phyloP scores from a whole-genome alignment of 2,329 filamentous ascomycete species.

The Penicillium glabrum region DNA sequence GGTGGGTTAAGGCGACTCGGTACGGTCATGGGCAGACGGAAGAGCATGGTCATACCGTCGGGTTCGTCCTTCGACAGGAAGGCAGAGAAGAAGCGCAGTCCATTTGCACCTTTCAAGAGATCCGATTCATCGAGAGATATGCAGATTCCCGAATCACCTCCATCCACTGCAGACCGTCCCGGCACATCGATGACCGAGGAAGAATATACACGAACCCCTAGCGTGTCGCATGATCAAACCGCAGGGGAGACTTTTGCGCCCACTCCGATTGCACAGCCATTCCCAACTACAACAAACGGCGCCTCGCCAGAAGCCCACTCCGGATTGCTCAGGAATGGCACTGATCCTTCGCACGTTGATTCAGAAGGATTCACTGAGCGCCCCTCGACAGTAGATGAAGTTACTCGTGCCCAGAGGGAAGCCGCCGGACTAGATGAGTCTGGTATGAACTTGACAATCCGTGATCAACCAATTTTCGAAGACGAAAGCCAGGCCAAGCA shows the following conservation, averaged over 20 bases:
- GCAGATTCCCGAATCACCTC: slow-evolving; percentile 37
- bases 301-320: slow-evolving; percentile 15
- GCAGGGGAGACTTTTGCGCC: slow-evolving; percentile 17
- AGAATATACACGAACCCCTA: slow-evolving; percentile 26
- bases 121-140: slow-evolving; percentile 40
- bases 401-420: slow-evolving; percentile 46
- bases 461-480: slow-evolving; percentile 51
- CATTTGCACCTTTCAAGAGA: slow-evolving; percentile 45
- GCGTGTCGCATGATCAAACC: slow-evolving; percentile 27
- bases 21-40: slow-evolving; percentile 49
- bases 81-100: slow-evolving; percentile 43
- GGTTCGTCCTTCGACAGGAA: slow-evolving; percentile 25
- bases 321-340: slow-evolving; percentile 24
- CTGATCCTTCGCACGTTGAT: slow-evolving; percentile 31
- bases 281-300: slow-evolving; percentile 29
- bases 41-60: slow-evolving; percentile 42
- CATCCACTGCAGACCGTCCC: slow-evolving; percentile 31
- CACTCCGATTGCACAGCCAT: slow-evolving; percentile 20
- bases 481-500: slow-evolving; percentile 50
- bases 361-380: slow-evolving; percentile 43
- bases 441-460: slow-evolving; percentile 48
- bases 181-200: slow-evolving; percentile 31
- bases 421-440: slow-evolving; percentile 44
- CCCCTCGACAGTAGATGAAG: slow-evolving; percentile 45
- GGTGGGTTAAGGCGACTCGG: slow-evolving; percentile 48